phyloP scores from a whole-genome alignment of 805 yeast species.

The Wickerhamiella slavikovae region DNA sequence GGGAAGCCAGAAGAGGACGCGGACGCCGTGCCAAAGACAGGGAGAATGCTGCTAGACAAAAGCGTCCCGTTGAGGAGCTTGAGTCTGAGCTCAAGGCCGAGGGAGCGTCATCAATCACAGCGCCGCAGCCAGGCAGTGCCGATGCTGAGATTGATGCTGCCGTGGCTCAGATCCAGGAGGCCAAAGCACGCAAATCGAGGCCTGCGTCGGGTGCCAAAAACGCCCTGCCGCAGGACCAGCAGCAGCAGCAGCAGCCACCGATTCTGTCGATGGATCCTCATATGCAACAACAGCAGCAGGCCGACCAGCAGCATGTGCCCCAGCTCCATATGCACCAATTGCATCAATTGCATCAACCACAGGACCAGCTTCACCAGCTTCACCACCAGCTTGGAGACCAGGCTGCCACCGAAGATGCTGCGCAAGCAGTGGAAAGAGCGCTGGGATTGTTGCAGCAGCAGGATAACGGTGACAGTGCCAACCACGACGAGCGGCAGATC shows the following conservation, averaged over 20 bases:
- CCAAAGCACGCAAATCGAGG: too few relatives aligned
- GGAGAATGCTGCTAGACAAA: too few relatives aligned
- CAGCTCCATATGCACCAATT: neutral
- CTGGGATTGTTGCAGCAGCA: constrained; percentile 1
- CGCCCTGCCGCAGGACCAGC: too few relatives aligned
- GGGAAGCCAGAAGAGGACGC: constrained; percentile 10
- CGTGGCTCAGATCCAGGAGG: too few relatives aligned
- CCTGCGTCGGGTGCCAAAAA: too few relatives aligned
- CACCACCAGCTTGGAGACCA: constrained; percentile 4
- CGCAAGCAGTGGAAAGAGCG: constrained; percentile 5
- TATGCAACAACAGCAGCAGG: neutral
- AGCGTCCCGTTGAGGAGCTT: constrained; percentile 1
- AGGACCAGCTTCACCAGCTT: constrained; percentile 1
- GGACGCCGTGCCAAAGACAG: constrained; percentile 6
- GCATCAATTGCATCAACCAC: neutral
- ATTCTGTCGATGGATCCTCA: neutral
- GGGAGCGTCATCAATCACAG: neutral
- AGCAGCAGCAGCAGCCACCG: neutral
- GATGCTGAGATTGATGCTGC: too few relatives aligned
- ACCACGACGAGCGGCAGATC: constrained; percentile 9
- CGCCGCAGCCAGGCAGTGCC: neutral
- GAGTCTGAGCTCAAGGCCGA: neutral
- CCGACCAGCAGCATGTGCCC: neutral
- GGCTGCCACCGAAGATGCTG: too few relatives aligned
- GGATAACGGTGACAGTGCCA: constrained; percentile 1